These are phyloP conservation scores for Gossypium schwendimanii DNA, from an alignment of 441 rosid genomes.

Conservation along the genomic window DNA sequence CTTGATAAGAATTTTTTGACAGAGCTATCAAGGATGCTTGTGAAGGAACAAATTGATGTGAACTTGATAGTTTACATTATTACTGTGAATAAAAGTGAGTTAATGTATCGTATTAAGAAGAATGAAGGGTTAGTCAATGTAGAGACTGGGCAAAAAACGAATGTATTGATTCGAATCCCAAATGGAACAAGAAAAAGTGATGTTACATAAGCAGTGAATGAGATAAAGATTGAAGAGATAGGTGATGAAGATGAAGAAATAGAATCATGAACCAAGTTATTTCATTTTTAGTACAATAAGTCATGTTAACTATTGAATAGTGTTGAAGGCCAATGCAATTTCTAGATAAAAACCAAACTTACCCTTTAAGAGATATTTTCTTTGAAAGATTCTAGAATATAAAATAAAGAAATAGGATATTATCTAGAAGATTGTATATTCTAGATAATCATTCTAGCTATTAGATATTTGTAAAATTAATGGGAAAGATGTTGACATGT, in stretches of 20 bases:
- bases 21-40: conserved; percentile 64
- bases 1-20: conserved; percentile 80
- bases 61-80: conserved; percentile 69
- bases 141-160: conserved; percentile 52
- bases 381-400: too few relatives aligned
- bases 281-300: background rate
- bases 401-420: too few relatives aligned
- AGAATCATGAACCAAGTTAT: conserved; percentile 16
- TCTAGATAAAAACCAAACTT: too few relatives aligned
- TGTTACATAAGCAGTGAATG: conserved; percentile 69
- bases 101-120: conserved; percentile 49
- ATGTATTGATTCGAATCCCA: conserved; percentile 53
- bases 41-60: conserved; percentile 69
- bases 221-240: conserved; percentile 74
- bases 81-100: conserved; percentile 26
- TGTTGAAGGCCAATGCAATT: background rate
- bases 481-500: too few relatives aligned
- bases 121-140: conserved; percentile 72
- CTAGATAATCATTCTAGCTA: too few relatives aligned
- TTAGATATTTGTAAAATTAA: too few relatives aligned
- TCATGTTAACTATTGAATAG: background rate
- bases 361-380: too few relatives aligned
- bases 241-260: conserved; percentile 46
- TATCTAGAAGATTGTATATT: too few relatives aligned
- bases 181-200: conserved; percentile 37